Evolutionary conservation across 495 filamentous ascomycete genomes (phyloP), one percentile per base, ranked within the genome.

Genomic region (Penicillium chermesinum): DNA sequence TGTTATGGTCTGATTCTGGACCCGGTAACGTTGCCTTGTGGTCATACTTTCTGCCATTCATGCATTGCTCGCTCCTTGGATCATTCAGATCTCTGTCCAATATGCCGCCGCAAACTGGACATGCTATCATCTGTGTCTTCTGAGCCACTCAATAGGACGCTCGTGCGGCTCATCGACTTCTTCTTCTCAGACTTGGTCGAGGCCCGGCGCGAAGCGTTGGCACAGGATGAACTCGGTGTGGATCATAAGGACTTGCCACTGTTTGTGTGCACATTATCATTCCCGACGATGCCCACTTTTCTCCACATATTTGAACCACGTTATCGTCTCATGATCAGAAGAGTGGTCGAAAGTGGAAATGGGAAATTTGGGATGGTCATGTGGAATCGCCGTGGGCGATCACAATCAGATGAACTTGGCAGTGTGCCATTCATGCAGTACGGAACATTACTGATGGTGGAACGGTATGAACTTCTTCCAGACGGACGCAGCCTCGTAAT

Each of bases 271-370:
- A 86, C 88, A 2, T 66, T 91, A 3, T 78, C 86, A 0, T 91
- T 89, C 50, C 91, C 91, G 10, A 73, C 73, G 0, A 88, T 91
- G 81, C 89, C 87, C 1, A 89, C 85, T 1, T 90, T 89, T 53
- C 68, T 96, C 0, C 86, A 91, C 59, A 78, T 96, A n/a, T 95
- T 95, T 62, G 91, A 96, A 62, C 87, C 89, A 17, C 80, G 88
- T 9, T 95, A 95, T 63, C 81, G 88, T 2, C 75, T 94, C 7
- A 91, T 95, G 88, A 84, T 95, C 16, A 80, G 84, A 38, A 82
- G 89, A 19, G 86, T 83, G 7, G 73, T 91, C 33, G 83, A 88
- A 44, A 77, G 55, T 48, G 81, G 80, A 1, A 78, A 83, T 46
- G 67, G 80, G 15, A 85, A 77, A 40, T 95, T 96, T 55, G 91